Evolutionary conservation across 1,284 basidiomycete species (phyloP), one percentile per base, ranked within the genome.

Genomic region (Microbotryum scabiosae): DNA sequence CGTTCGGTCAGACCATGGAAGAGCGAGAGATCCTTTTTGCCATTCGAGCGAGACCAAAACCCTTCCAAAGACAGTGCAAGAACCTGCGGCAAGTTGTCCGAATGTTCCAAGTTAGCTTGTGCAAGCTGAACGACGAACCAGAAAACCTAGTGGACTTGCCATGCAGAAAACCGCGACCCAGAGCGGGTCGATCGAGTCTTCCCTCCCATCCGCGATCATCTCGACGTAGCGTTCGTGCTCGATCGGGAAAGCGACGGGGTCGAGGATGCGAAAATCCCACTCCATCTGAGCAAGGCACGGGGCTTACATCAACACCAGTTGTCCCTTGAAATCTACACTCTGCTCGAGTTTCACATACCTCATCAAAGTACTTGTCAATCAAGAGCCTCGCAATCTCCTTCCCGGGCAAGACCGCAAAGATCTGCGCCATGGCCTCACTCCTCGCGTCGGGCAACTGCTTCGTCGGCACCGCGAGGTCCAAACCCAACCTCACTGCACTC

Each of bases 51-150:
- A 6, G 56, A 54, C 58, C 63, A 68, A 51, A 65, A 68, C 4
- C 65, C 67, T 21, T 66, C 67, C 54, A 70, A 63, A 30, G 67
- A 66, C 47, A 70, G 65, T 7, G 69, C 65, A 47, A 70, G 60
- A 26, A 69, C 60, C 63, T 64, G 50, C 10, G 41, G 45, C 20
- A 32, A 48, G 7, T 18, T 9, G 30, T 10, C 30, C 5, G n/a
- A 28, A 14, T 2, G n/a, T 48, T 28, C 8, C 36, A 12, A 41
- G 2, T 41, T 18, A 41, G 36, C 36, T 41, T 18, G 32, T 18
- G 16, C 14, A 5, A 3, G 16, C 36, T 41, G 2, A 6, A 41
- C 16, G 14, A 41, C 18, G 20, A 32, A 32, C 10, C 4, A 16
- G 55, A n/a, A 12, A 26, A 28, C 9, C 18, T 5, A 14, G 26